Conservation (phyloP, 2,329 filamentous ascomycete species). For the Fusarium paranaense region DNA sequence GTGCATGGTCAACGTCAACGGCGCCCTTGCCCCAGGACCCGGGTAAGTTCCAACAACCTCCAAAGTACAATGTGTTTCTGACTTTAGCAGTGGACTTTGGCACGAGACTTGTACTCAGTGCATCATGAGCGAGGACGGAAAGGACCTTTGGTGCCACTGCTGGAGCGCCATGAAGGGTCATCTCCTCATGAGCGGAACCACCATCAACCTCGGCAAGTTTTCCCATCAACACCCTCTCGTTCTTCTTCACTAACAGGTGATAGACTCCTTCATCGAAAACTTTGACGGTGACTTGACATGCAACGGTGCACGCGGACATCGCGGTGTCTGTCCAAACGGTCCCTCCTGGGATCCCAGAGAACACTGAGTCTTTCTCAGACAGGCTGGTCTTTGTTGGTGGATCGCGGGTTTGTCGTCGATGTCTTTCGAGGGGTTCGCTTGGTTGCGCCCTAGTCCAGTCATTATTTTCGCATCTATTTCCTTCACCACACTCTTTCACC, state of each 20-base stretch:
- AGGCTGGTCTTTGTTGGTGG: not conserved
- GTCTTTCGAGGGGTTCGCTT: not conserved
- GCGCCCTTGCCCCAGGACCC: constrained; percentile 6
- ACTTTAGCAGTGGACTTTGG: constrained; percentile 20
- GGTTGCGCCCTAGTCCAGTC: not conserved
- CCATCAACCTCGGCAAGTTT: constrained; percentile 19
- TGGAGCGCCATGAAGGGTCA: not conserved
- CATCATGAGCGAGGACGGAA: not conserved
- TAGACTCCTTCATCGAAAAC: constrained; percentile 26
- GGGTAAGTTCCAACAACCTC: not conserved
- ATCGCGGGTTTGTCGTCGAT: not conserved
- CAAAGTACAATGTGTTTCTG: not conserved
- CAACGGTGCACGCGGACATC: constrained; percentile 8
- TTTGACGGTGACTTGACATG: constrained; percentile 29
- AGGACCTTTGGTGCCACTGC: constrained; percentile 20
- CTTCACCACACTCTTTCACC: constrained; percentile 8
- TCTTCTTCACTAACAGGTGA: not conserved
- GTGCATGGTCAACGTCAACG: constrained; percentile 29
- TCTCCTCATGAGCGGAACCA: not conserved
- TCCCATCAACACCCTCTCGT: not conserved
- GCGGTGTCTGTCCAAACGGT: constrained; percentile 18
- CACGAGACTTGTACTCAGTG: constrained; percentile 28
- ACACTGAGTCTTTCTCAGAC: not conserved
- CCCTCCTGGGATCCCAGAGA: not conserved
- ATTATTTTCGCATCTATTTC: not conserved